A percentile compares a stretch with the other conserved stretches of the same genome.
phyloP scores from a whole-genome alignment of 2,329 filamentous ascomycete genomes.

The Aspergillus sp. region DNA sequence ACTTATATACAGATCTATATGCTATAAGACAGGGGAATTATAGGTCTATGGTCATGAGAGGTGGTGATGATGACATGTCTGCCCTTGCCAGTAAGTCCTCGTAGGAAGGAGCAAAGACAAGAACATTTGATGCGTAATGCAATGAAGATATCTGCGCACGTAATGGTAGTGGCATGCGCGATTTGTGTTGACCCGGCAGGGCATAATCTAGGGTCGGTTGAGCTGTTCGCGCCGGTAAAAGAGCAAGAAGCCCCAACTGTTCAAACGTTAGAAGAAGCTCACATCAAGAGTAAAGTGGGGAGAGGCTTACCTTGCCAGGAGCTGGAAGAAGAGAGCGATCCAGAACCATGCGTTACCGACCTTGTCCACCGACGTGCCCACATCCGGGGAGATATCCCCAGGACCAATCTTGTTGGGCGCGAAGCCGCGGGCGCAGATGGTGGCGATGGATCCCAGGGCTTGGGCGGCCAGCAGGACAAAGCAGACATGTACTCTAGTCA shows the following conservation, averaged over 20 bases:
- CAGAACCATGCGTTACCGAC: conserved; percentile 7
- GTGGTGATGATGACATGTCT: no score
- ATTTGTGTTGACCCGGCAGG: no score
- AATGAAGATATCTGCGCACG: no score
- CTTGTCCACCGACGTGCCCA: conserved; percentile 5
- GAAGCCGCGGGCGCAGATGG: conserved; percentile 4
- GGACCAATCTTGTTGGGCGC: conserved; percentile 6
- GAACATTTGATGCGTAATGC: no score
- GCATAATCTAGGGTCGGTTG: conserved; percentile 37
- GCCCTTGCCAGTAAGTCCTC: no score
- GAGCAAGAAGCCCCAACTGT: conserved; percentile 37
- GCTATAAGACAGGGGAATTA: no score
- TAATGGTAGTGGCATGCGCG: no score
- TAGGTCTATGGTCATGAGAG: no score
- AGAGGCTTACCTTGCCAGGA: neutral
- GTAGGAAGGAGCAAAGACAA: no score
- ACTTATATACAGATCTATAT: no score
- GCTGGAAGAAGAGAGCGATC: conserved; percentile 8
- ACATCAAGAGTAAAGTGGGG: conserved; percentile 35
- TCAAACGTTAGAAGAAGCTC: conserved; percentile 29
- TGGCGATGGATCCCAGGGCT: conserved; percentile 5
- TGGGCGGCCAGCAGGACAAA: conserved; percentile 4
- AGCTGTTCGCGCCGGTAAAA: conserved; percentile 48
- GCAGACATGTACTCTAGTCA: conserved; percentile 7
- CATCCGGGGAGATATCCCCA: neutral